Percentiles rank a stretch among this genome's conserved stretches.
These are phyloP conservation scores for Lentinula edodes DNA, from an alignment of 768 basidiomycete species.

Conservation along the genomic window DNA sequence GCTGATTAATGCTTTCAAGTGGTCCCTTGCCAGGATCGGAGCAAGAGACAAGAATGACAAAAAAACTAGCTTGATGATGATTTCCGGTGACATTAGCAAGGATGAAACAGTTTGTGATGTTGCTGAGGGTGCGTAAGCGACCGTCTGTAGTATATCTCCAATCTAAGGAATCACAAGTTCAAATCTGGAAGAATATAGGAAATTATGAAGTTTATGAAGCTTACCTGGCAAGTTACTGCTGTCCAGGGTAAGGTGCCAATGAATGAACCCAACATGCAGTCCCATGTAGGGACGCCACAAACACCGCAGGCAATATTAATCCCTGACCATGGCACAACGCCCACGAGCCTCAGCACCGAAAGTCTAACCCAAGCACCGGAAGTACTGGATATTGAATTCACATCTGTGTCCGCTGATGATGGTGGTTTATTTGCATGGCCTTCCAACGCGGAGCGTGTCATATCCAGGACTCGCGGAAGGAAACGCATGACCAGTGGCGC, in stretches of 20 bases:
- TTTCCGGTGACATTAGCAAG: slow-evolving; percentile 76
- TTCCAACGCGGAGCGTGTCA: slow-evolving; percentile 79
- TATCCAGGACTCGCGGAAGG: slow-evolving; percentile 79
- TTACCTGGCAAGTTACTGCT: slow-evolving; percentile 83
- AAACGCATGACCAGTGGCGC: slow-evolving; percentile 76
- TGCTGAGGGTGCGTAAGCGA: slow-evolving; percentile 66
- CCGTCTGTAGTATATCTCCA: slow-evolving; percentile 82
- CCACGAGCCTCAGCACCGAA: slow-evolving; percentile 83
- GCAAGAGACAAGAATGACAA: slow-evolving; percentile 82
- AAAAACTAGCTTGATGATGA: slow-evolving; percentile 78
- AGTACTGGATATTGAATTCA: slow-evolving; percentile 11
- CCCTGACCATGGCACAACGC: slow-evolving; percentile 94
- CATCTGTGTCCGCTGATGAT: background rate
- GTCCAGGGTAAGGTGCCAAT: slow-evolving; percentile 87
- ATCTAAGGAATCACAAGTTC: slow-evolving; percentile 39
- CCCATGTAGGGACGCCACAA: slow-evolving; percentile 68
- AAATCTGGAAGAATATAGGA: background rate
- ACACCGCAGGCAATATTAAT: slow-evolving; percentile 97
- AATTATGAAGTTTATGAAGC: slow-evolving; percentile 16
- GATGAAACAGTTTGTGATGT: slow-evolving; percentile 78
- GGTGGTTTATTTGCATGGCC: slow-evolving; percentile 23
- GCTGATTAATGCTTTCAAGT: slow-evolving; percentile 4
- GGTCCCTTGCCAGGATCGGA: slow-evolving; percentile 70
- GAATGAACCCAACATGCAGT: slow-evolving; percentile 78
- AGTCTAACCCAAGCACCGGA: slow-evolving; percentile 77